Conservation (phyloP, 2,329 filamentous ascomycete species). For the Seiridium cupressi region DNA sequence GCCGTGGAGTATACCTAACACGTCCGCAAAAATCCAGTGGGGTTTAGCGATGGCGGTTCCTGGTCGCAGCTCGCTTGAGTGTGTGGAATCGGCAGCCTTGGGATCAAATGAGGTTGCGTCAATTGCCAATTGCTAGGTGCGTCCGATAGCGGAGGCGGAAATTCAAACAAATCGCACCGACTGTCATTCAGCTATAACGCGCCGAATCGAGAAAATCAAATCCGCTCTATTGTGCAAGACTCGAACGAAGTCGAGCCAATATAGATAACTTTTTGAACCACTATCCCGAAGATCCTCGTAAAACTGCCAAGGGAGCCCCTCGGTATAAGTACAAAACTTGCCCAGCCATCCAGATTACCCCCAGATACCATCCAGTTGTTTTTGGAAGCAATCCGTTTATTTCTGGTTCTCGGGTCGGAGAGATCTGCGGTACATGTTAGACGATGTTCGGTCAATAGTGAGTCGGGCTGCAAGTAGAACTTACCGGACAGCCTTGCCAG, state of each 20-base stretch:
- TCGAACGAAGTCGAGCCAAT: constrained; percentile 16
- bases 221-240: constrained; percentile 10
- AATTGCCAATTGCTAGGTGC: neutral
- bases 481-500: constrained; percentile 93
- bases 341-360: neutral
- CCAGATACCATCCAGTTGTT: constrained; percentile 13
- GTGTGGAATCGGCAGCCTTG: neutral
- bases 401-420: constrained; percentile 87
- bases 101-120: neutral
- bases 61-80: neutral
- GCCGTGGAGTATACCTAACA: neutral
- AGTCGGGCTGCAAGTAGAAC: constrained; percentile 24
- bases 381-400: constrained; percentile 42
- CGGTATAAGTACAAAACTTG: constrained; percentile 33
- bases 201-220: constrained; percentile 14
- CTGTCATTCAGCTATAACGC: constrained; percentile 5
- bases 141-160: constrained; percentile 3
- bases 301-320: constrained; percentile 26
- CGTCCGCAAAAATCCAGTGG: neutral
- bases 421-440: constrained; percentile 42
- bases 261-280: constrained; percentile 10
- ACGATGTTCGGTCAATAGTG: neutral
- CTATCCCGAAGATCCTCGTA: constrained; percentile 13
- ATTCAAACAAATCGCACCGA: neutral
- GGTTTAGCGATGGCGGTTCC: neutral